Base-by-base conservation (phyloP, 1,139 yeast species). In the Taphrina pruni region DNA sequence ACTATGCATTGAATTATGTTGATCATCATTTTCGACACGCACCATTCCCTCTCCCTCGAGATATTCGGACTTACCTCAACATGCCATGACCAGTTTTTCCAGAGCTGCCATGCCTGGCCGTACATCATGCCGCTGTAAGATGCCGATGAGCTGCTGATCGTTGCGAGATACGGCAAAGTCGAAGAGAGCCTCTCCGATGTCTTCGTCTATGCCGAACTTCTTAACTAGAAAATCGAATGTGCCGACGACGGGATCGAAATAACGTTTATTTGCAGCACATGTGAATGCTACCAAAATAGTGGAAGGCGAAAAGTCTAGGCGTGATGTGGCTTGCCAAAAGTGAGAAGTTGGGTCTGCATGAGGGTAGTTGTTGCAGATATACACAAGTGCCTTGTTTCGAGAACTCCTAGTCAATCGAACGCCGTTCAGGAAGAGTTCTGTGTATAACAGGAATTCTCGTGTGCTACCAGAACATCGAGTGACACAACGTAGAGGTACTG, bases 1-100 rank as follows among this genome's bases (percentile, higher is more conserved):
- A 58, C 62, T 58, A 58, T 58, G 62, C 62, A 58, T 58, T 58
- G 62, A 58, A 58, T 58, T 58, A 58, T 58, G 62, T 58, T 26
- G 38, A 45, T 58, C 62, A 58, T 58, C 62, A 58, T 46, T 17
- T 36, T 58, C 38, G 50, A 8, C 1, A 56, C 32, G 21, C 54
- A 26, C 2, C 32, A 50, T 50, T 50, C 36, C 54, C 54, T 39
- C 12, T 50, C n/a, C 4, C 32, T 26, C 32, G 32, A 26, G 3
- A 50, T 14, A 3, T 9, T 7, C 6, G 54, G 11, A 11, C 36
- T 50, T 11, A 17, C 54, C 36, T 50, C n/a, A 50, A 11, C 21
- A 21, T 50, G 57, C 57, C 17, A 11, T 41, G 36, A 56, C 17
- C 45, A 56, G 35, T 39, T 62, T 62, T 35, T 50, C 36, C 11